Evolutionary conservation across 1,139 yeast species (phyloP), one percentile per base, ranked within the genome.

Genomic region (Ogataea hybrid): DNA sequence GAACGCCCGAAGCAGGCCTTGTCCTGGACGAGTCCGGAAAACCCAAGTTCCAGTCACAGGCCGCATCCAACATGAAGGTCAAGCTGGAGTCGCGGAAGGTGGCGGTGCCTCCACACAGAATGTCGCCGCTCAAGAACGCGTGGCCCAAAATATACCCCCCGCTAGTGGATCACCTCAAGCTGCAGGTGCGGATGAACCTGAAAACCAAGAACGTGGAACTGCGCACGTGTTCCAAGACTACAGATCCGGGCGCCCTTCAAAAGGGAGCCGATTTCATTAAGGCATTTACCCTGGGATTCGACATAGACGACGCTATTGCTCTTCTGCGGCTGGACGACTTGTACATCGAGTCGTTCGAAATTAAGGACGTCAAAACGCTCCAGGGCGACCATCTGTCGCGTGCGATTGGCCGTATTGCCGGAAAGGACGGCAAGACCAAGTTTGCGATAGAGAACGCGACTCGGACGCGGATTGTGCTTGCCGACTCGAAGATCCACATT

Each of bases 401-500:
- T 73, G 98, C 99, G 15, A 92, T 92, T 63, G 99, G 98, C 58
- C 89, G 99, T 75, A 92, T 92, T 65, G 98, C 98, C 18, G 99
- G 99, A 65, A 94, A 92, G 63, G 99, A 92, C 62, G 99, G 99
- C 61, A 90, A 90, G 68, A 92, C 98, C 49, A 92, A 92, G 69
- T 92, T 90, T 65, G 97, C 98, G 28, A 92, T 92, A 59, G 99
- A 92, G 67, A 92, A 92, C 61, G 97, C 98, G 18, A 90, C 98
- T 25, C 79, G 97, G 70, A 92, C 99, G 11, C 84, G 99, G 73
- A 90, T 92, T 37, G 99, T 92, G 16, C 74, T 92, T 56, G 99
- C 99, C 0, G 98, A 92, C 65, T 81, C 95, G 35, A 92, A 90
- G 65, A 90, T 92, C 57, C 98, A 92, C 64, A 92, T 92, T 47